phyloP scores from a whole-genome alignment of 371 early-diverging fungal genomes.

The Circinella umbellata region DNA sequence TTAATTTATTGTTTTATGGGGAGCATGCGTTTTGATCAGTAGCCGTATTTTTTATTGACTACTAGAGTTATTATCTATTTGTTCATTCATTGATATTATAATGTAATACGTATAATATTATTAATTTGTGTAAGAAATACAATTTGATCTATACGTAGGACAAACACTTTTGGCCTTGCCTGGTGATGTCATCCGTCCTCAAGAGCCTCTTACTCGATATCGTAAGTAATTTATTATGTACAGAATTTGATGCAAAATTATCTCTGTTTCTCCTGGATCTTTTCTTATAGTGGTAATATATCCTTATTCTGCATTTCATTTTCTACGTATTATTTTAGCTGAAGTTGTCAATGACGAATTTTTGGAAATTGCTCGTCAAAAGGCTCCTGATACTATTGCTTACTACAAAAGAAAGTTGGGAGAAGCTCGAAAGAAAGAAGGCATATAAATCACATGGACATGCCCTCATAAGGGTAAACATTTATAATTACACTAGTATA shows the following conservation, averaged over 20 bases:
- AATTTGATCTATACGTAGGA: background rate
- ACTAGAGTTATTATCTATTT: too few relatives aligned
- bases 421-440: constrained; percentile 5
- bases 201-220: constrained; percentile 4
- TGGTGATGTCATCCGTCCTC: constrained; percentile 12
- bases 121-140: background rate
- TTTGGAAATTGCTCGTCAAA: background rate
- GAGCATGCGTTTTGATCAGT: too few relatives aligned
- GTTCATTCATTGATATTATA: background rate
- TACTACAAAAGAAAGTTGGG: constrained; percentile 1
- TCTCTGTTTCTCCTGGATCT: too few relatives aligned
- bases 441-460: background rate
- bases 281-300: background rate
- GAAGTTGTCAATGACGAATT: background rate
- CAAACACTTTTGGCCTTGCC: constrained; percentile 26
- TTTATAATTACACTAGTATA: too few relatives aligned
- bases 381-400: background rate
- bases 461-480: too few relatives aligned
- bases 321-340: background rate
- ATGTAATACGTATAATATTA: background rate
- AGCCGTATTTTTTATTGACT: too few relatives aligned
- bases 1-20: too few relatives aligned
- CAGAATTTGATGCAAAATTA: too few relatives aligned
- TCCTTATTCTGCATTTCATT: background rate
- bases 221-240: constrained; percentile 7